Conservation (phyloP, 768 basidiomycete species). For the Clavulina sp. region DNA sequence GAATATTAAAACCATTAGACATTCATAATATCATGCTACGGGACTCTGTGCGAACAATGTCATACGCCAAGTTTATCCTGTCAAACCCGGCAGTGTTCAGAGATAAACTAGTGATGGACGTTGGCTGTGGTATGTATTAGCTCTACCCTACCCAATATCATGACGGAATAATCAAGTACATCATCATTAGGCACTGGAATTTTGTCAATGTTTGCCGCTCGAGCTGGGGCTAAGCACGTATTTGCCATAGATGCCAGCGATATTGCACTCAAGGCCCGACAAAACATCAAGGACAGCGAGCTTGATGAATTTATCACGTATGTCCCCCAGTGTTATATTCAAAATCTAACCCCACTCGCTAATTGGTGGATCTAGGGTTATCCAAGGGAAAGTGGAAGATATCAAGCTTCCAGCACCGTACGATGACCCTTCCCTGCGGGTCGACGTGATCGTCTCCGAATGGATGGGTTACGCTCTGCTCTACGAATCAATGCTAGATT, state of each 20-base stretch:
- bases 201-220: constrained; percentile 75
- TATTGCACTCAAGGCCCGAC: constrained; percentile 57
- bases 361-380: constrained; percentile 32
- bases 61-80: constrained; percentile 83
- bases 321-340: constrained; percentile 9
- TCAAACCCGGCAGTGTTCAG: constrained; percentile 65
- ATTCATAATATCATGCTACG: constrained; percentile 96
- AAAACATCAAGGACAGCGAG: constrained; percentile 59
- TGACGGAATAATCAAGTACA: neutral
- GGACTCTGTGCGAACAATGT: constrained; percentile 83
- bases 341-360: constrained; percentile 2
- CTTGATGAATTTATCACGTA: constrained; percentile 53
- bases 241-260: constrained; percentile 84
- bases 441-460: constrained; percentile 91
- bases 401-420: constrained; percentile 39
- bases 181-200: constrained; percentile 50
- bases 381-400: constrained; percentile 82
- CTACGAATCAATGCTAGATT: constrained; percentile 97
- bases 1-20: constrained; percentile 32
- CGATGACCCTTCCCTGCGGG: constrained; percentile 26
- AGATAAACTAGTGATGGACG: constrained; percentile 78
- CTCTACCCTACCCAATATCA: neutral
- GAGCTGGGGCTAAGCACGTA: constrained; percentile 76
- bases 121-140: constrained; percentile 47
- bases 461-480: constrained; percentile 94